Evolutionary conservation across 768 basidiomycete species (phyloP), one percentile per base, ranked within the genome.

Genomic region (Mycena albidolilacea): DNA sequence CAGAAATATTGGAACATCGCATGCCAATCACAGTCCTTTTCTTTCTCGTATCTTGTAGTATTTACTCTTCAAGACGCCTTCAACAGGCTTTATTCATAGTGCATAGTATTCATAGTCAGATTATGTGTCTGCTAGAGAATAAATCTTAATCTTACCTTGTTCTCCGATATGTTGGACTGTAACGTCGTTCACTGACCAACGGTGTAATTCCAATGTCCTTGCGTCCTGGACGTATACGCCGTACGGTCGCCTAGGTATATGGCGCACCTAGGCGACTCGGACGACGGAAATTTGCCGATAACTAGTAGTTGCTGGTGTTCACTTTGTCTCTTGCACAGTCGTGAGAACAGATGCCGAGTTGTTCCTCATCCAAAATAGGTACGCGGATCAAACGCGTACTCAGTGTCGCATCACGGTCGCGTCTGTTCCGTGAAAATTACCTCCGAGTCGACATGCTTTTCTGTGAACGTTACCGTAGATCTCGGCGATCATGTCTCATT

Each of bases 61-160:
- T 57, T 37, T 37, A 17, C 30, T 57, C 30, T 57, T 3, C 55
- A 57, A 37, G 61, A 63, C 43, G 61, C 61, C 61, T 63, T 63
- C 61, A 63, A 63, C 44, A 63, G 44, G 43, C 38, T 46, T 63
- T 63, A 46, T 63, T 41, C 59, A 38, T 60, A 60, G 61, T 63
- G 44, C 43, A 39, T 30, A 63, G 61, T 46, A 63, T 63, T 63
- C 44, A 63, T 57, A 57, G 55, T 57, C 55, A 57, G 55, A 35
- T 57, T 37, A 3, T 57, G 50, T 52, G 50, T 35, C 55, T 57
- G 35, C 61, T 63, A 63, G 15, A 44, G 23, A 63, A 46, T 46
- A 63, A 63, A 63, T 55, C 23, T 55, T 55, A 55, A 55, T 55
- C 30, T 55, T 55, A 55, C 54, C 54, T 55, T 55, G 50, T 23